Conservation (phyloP, 2,329 filamentous ascomycete genomes). For the Calycina herbarum region DNA sequence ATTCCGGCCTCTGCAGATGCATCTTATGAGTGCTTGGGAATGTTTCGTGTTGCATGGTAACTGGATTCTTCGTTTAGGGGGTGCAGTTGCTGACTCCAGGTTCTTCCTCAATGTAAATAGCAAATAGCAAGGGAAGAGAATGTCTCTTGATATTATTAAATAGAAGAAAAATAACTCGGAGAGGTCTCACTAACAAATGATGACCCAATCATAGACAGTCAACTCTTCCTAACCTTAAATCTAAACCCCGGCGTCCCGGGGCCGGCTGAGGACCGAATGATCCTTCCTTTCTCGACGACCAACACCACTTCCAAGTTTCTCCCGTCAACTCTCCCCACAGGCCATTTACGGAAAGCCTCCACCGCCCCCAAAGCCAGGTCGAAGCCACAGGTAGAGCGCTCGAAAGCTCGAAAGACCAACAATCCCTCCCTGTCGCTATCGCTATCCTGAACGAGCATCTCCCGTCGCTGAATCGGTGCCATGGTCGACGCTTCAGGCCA, state of each 20-base stretch:
- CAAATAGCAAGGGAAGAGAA: no score
- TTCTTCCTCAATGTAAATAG: no score
- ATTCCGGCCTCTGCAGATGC: not conserved
- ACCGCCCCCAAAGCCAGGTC: not conserved
- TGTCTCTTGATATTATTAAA: no score
- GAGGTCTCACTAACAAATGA: no score
- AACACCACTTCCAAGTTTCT: not conserved
- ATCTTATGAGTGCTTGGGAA: not conserved
- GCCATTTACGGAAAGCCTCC: not conserved
- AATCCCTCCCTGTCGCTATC: not conserved
- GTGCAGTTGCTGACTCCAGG: no score
- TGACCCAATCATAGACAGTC: not conserved
- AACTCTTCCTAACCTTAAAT: not conserved
- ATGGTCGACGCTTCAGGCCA: constrained; percentile 5
- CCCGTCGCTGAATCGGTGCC: constrained; percentile 2
- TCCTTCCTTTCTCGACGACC: not conserved
- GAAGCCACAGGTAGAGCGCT: not conserved
- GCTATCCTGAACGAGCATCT: not conserved
- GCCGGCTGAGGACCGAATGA: constrained; percentile 1
- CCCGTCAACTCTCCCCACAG: not conserved
- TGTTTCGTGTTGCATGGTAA: not conserved
- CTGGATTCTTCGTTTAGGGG: not conserved
- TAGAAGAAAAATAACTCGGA: no score
- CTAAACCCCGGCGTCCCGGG: not conserved
- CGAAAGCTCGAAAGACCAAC: not conserved